Evolutionary conservation across 2,329 filamentous ascomycete genomes (phyloP), one percentile per base, ranked within the genome.

Genomic region (Chalaropsis thielavioides): DNA sequence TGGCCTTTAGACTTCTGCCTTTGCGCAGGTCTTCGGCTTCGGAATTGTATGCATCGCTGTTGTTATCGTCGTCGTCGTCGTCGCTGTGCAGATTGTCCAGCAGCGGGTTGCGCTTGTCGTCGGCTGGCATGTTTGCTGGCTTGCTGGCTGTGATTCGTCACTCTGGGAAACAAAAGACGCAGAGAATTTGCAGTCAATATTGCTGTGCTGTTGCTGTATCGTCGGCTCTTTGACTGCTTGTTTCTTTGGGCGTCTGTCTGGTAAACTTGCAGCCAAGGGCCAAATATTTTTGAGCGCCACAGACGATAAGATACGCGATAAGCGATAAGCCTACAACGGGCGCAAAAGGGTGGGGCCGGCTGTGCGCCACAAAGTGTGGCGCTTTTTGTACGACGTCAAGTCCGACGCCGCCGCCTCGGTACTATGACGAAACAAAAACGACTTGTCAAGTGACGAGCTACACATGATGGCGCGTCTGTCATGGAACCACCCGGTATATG

Each of bases 21-120:
- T 88, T 88, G 71, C 80, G 82, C 67, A 90, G 72, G 68, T 89
- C 84, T 58, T 85, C 81, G 31, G 72, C 76, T 24, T 88, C 87
- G 0, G 87, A 90, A 68, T 88, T 78, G 72, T 88, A 89, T 15
- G 54, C 31, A 58, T 58, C 31, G 54, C 54, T 58, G 31, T 38
- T 56, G 65, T 81, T 75, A 68, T 76, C 75, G 61, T 78, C 75
- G 68, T 76, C 75, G 44, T 78, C 78, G 58, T 85, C 82, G 43
- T 84, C 82, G 22, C 84, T 81, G 71, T 83, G 86, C 19, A 67
- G 62, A n/a, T 64, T 54, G 58, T 67, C 65, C 35, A 67, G 65
- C 17, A 67, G 56, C n/a, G 65, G 65, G 44, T 67, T 67, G 38
- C 65, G 56, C 44, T 64, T 66, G 35, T 66, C 56, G n/a, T 67